A percentile compares a stretch with the other conserved stretches of the same genome.
phyloP scores from a whole-genome alignment of 805 yeast genomes.

The Ogataea trehaloabstinens region DNA sequence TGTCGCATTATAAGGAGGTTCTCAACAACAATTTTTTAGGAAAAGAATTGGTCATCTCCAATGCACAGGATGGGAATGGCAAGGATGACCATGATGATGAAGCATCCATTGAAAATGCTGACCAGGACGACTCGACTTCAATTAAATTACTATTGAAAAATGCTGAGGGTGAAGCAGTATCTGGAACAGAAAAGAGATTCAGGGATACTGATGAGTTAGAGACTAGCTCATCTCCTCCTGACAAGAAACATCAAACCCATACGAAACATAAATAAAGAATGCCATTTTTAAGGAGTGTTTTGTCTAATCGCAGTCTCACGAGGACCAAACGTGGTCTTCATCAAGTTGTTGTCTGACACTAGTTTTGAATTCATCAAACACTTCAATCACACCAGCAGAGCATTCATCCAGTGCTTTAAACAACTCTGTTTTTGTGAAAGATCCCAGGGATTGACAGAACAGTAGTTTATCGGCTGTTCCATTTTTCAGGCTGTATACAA shows the following conservation, averaged over 20 bases:
- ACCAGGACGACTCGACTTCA: too few relatives aligned
- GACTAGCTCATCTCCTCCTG: background rate
- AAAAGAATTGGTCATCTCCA: constrained; percentile 11
- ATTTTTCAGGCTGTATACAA: constrained; percentile 56
- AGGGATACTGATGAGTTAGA: background rate
- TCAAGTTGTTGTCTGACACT: constrained; percentile 46
- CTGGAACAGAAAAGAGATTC: background rate
- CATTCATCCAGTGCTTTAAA: constrained; percentile 52
- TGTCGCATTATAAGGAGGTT: constrained; percentile 12
- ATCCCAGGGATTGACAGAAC: constrained; percentile 72
- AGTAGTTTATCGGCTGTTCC: constrained; percentile 54
- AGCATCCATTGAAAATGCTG: too few relatives aligned
- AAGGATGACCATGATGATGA: background rate
- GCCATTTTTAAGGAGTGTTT: too few relatives aligned
- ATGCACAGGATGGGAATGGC: constrained; percentile 1
- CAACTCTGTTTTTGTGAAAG: constrained; percentile 56
- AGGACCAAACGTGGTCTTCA: constrained; percentile 57
- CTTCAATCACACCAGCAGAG: constrained; percentile 42
- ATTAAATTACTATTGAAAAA: too few relatives aligned
- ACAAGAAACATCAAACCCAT: background rate
- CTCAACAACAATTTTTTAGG: constrained; percentile 23
- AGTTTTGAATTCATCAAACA: constrained; percentile 47
- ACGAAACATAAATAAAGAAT: too few relatives aligned
- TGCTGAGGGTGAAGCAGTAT: too few relatives aligned
- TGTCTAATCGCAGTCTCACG: too few relatives aligned